These are phyloP conservation scores for Ophiostoma novo-ulmi DNA, from an alignment of 2,329 filamentous ascomycete species.

Conservation along the genomic window DNA sequence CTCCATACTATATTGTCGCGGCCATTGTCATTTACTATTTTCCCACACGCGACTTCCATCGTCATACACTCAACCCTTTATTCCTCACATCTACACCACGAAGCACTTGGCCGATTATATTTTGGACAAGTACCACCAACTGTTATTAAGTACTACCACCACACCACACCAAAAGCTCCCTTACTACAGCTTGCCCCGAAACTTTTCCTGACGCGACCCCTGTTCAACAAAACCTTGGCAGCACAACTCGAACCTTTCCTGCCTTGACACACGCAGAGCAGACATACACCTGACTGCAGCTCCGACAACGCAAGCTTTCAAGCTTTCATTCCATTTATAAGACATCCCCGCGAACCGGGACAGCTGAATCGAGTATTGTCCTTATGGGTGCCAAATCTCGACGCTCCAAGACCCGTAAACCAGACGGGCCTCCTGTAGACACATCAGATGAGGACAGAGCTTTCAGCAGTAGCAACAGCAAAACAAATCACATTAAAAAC, in stretches of 20 bases:
- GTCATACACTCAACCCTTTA: conserved; percentile 5
- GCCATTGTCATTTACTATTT: neutral
- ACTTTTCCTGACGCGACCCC: neutral
- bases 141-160: neutral
- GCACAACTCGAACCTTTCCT: neutral
- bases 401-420: conserved; percentile 26
- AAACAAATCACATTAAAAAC: neutral
- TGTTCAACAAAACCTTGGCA: conserved; percentile 3
- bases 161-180: neutral
- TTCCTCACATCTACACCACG: neutral
- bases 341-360: neutral
- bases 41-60: conserved; percentile 16
- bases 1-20: neutral
- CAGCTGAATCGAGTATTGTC: neutral
- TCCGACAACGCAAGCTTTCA: neutral
- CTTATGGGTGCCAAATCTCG: conserved; percentile 28
- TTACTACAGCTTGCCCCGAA: neutral
- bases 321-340: neutral
- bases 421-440: conserved; percentile 25
- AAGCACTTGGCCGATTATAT: neutral
- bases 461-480: conserved; percentile 10
- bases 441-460: conserved; percentile 24
- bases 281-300: neutral
- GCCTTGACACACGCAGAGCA: neutral
- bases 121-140: neutral